Evolutionary conservation across 768 basidiomycete genomes (phyloP), one percentile per base, ranked within the genome.

Genomic region (Termitomyces sp.): DNA sequence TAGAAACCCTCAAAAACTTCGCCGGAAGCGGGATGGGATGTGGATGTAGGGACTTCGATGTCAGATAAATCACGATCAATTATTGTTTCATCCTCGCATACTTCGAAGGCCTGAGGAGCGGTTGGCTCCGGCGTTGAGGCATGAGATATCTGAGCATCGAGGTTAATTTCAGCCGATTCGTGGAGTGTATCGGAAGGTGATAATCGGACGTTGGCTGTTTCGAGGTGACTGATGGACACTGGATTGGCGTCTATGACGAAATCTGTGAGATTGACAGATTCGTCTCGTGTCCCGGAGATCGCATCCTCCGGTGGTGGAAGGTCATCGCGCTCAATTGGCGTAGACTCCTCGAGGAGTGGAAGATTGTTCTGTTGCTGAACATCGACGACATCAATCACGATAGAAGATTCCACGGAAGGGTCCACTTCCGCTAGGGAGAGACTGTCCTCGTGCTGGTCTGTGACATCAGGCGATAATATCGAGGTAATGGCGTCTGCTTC

Each of bases 1-100:
- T 75, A 70, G 53, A 75, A 75, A 1, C 54, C 54, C 5, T 54
- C 23, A 2, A 44, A 50, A 33, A 45, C 45, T 42, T 59, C 48
- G 7, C 47, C 36, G 12, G 16, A 49, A 49, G 23, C 12, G n/a
- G 35, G 6, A 27, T 27, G 35, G n/a, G 35, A 36, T 7, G 23
- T 18, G 4, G 47, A 29, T 20, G 41, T 13, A 29, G 41, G n/a
- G 7, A 1, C 12, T 25, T 43, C 41, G 1, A 36, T n/a, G 9
- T 36, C 22, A 22, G 20, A 22, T 12, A 7, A 15, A 36, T 7
- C 22, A 7, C 22, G 9, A 6, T n/a, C 35, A 5, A n/a, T 18
- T 23, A 18, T 18, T 6, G 32, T 23, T 23, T 27, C 43, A n/a
- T 35, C 32, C 51, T 32, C 39, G 3, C 7, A 12, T 7, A n/a